A percentile compares a stretch with the other conserved stretches of the same genome.
Conservation (phyloP, 257 asterid genomes). For the Penstemon barbatus region DNA sequence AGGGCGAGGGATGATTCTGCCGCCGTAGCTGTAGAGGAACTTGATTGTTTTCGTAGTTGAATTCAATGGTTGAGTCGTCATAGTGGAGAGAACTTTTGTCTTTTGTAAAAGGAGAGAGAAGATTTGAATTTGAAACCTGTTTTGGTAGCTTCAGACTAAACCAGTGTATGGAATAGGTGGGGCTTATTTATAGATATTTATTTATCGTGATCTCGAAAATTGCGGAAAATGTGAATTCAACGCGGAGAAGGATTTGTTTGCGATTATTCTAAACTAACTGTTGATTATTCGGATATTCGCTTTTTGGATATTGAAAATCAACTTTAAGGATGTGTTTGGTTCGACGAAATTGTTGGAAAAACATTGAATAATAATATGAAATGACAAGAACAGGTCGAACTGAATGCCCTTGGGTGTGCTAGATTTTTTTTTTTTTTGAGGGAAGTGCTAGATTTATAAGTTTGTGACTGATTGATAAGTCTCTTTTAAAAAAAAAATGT, state of each 20-base stretch:
- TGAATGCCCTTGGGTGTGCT: neutral
- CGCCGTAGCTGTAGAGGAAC: constrained; percentile 83
- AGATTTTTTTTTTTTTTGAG: too few species aligned
- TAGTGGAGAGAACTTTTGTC: constrained; percentile 8
- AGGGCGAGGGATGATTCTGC: constrained; percentile 64
- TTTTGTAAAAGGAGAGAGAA: constrained; percentile 6
- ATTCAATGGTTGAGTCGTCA: constrained; percentile 43
- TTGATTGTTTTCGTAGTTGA: constrained; percentile 43
- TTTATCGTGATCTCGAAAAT: neutral
- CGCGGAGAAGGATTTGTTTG: constrained; percentile 29
- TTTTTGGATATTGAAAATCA: neutral
- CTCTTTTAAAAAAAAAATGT: neutral
- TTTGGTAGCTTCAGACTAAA: constrained; percentile 35
- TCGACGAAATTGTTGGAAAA: neutral
- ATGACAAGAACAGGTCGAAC: neutral
- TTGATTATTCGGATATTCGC: constrained; percentile 41
- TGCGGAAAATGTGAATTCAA: constrained; percentile 24
- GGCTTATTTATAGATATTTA: constrained; percentile 39
- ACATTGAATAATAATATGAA: neutral
- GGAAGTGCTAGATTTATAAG: too few species aligned
- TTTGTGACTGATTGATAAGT: too few species aligned
- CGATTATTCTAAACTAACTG: neutral
- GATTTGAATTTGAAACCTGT: neutral
- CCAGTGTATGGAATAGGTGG: neutral
- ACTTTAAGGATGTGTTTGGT: constrained; percentile 21